These are phyloP conservation scores for Ustilago cynodontis DNA, from an alignment of 1,284 basidiomycete genomes.

Conservation along the genomic window DNA sequence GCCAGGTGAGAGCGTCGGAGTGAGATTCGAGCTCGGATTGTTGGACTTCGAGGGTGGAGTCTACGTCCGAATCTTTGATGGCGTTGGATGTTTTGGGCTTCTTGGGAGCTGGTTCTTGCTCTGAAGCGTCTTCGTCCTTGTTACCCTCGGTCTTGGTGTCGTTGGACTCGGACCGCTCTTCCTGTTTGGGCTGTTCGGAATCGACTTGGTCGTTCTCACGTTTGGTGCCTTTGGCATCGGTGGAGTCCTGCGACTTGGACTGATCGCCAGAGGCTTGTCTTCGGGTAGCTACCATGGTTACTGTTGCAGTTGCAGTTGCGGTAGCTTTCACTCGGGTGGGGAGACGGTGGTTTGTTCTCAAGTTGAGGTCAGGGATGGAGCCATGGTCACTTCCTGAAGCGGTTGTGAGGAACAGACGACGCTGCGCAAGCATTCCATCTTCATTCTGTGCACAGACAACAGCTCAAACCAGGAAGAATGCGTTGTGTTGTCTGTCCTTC, in stretches of 20 bases:
- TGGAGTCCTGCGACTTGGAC: not conserved
- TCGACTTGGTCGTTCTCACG: slow-evolving; percentile 15
- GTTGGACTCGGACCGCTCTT: slow-evolving; percentile 7
- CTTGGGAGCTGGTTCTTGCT: slow-evolving; percentile 27
- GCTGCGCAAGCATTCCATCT: not conserved
- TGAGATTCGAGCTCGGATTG: slow-evolving; percentile 42
- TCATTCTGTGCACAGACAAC: not conserved
- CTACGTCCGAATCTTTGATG: slow-evolving; percentile 8
- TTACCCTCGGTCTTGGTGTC: not conserved
- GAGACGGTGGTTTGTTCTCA: not conserved
- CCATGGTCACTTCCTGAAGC: too few species aligned
- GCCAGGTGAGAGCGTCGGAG: slow-evolving; percentile 39
- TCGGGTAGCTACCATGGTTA: slow-evolving; percentile 44
- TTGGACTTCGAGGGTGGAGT: slow-evolving; percentile 44
- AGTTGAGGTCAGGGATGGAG: not conserved
- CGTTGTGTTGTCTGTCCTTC: too few species aligned
- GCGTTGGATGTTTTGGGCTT: slow-evolving; percentile 32
- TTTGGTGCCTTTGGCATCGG: slow-evolving; percentile 10
- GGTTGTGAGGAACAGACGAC: too few species aligned
- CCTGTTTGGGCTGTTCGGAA: not conserved
- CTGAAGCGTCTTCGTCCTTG: not conserved
- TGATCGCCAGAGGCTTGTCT: slow-evolving; percentile 28
- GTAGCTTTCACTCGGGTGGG: too few species aligned
- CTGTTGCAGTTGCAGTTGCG: too few species aligned
- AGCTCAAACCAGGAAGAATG: not conserved